Conservation (phyloP, 192 early-diverging fungal genomes). For the Rhizophagus clarus region DNA sequence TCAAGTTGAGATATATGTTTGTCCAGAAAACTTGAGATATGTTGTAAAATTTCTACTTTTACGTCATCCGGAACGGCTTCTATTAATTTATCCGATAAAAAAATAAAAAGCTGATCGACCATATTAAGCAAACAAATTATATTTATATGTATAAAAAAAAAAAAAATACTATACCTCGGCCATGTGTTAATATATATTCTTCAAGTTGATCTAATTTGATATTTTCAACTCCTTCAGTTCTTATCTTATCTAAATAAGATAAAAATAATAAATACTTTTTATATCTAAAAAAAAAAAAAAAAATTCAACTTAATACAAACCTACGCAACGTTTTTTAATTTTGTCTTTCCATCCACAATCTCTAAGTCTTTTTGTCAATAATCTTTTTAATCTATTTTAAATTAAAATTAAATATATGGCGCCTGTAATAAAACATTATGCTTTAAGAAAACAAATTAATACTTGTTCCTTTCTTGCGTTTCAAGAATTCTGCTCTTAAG, state of each 20-base stretch:
- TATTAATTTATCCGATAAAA: background rate
- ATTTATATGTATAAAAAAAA: background rate
- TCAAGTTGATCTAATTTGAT: background rate
- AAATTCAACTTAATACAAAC: background rate
- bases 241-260: background rate
- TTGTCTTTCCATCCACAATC: background rate
- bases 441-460: background rate
- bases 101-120: background rate
- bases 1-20: background rate
- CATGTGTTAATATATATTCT: background rate
- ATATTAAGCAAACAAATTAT: background rate
- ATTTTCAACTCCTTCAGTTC: background rate
- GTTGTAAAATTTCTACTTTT: background rate
- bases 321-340: background rate
- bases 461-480: background rate
- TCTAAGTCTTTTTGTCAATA: background rate
- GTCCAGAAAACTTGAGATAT: background rate
- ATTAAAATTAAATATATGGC: background rate
- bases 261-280: background rate
- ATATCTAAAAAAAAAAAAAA: too few species aligned
- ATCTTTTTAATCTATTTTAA: background rate
- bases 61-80: background rate
- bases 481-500: background rate
- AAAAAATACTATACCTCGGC: background rate
- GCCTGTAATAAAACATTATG: too few species aligned